Conservation (phyloP, 2,329 filamentous ascomycete genomes). For the Colletotrichum limetticola region DNA sequence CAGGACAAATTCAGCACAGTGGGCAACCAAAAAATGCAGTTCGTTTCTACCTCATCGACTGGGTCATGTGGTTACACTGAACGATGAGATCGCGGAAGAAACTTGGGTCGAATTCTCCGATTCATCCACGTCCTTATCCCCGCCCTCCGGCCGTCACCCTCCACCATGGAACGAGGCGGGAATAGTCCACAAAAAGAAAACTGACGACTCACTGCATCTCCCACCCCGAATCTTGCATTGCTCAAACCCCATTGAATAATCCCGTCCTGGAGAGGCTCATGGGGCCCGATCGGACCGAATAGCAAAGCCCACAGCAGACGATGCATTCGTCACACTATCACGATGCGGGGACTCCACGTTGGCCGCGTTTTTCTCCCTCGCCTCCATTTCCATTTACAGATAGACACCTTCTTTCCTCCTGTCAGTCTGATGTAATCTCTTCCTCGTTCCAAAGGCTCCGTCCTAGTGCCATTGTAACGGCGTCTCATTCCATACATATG, state of each 20-base stretch:
- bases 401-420: background rate
- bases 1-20: background rate
- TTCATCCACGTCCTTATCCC: background rate
- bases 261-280: background rate
- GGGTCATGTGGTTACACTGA: background rate
- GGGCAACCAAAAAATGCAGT: background rate
- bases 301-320: background rate
- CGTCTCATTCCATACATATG: background rate
- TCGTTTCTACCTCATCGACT: background rate
- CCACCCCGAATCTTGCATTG: background rate
- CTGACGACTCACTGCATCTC: background rate
- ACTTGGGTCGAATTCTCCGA: background rate
- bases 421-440: conserved; percentile 22
- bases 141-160: background rate
- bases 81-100: background rate
- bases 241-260: background rate
- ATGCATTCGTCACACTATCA: background rate
- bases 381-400: background rate
- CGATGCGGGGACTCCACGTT: conserved; percentile 25
- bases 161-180: background rate
- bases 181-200: background rate
- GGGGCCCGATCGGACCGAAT: conserved; percentile 18
- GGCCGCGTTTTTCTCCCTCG: background rate
- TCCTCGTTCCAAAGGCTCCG: background rate
- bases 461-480: background rate